Evolutionary conservation across 176 grass and related monocot species (phyloP), one percentile per base, ranked within the genome.

Genomic region (Lolium multiflorum): DNA sequence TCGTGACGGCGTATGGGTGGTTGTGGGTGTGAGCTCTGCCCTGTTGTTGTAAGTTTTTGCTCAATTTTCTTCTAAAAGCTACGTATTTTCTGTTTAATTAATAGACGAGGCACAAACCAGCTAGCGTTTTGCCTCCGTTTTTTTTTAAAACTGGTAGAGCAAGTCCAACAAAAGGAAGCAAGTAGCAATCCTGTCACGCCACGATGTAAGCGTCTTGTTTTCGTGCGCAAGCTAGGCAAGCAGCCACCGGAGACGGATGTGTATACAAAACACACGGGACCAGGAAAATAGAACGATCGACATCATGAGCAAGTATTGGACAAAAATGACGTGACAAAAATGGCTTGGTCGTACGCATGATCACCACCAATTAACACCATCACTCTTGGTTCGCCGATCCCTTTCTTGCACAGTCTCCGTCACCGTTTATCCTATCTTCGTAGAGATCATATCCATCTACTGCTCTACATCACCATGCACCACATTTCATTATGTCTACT

Each of bases 341-440:
- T 58, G 63, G 8, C 17, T 3, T 28, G 55, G 66, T 46, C 76
- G 57, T 41, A 80, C 17, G 50, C 80, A 24, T 47, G 37, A 70
- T 43, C 3, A 28, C 3, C 11, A 16, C 7, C 11, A 26, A 15
- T 74, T 74, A 6, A 16, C 18, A 26, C 28, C 76, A 39, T 89
- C 82, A 38, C 55, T 20, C 22, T 58, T 85, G 8, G 77, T 85
- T 85, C 60, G 77, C 82, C 60, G 24, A 60, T 81, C 84, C 28
- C 55, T 87, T 82, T 90, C 83, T 16, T 8, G 6, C 62, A 8
- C 11, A n/a, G 9, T 12, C 52, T 50, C 16, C 73, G 11, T 68
- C 80, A 6, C 79, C 79, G 6, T 37, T 86, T 37, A 60, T 46
- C 21, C 11, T 22, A 21, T 80, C 56, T 35, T 26, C 44, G 44